Percentiles rank a stretch among this genome's conserved stretches.
These are phyloP conservation scores for Penicillium capsulatum DNA, from an alignment of 2,329 filamentous ascomycete genomes.

Conservation along the genomic window DNA sequence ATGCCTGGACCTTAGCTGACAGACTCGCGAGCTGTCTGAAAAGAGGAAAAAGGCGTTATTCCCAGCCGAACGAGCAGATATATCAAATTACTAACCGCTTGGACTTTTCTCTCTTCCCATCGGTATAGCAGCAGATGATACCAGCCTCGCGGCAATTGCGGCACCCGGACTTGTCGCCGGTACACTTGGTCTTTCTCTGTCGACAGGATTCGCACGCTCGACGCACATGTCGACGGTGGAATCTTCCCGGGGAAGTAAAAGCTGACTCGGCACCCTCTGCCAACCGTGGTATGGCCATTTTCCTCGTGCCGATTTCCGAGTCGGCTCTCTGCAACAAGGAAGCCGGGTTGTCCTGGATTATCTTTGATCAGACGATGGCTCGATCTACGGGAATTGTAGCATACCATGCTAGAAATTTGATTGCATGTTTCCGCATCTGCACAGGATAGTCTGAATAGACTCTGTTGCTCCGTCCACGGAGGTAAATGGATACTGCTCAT, in stretches of 20 bases:
- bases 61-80: background rate
- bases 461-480: slow-evolving; percentile 31
- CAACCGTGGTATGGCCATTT: slow-evolving; percentile 38
- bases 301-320: slow-evolving; percentile 23
- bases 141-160: slow-evolving; percentile 43
- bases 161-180: slow-evolving; percentile 43
- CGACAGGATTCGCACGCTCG: slow-evolving; percentile 46
- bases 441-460: slow-evolving; percentile 30
- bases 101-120: slow-evolving; percentile 45
- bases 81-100: slow-evolving; percentile 35
- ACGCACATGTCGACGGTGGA: slow-evolving; percentile 37
- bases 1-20: slow-evolving; percentile 41
- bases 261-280: slow-evolving; percentile 32
- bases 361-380: slow-evolving; percentile 9
- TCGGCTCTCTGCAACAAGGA: slow-evolving; percentile 23
- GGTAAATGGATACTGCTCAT: slow-evolving; percentile 30
- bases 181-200: slow-evolving; percentile 46
- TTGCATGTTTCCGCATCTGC: slow-evolving; percentile 30
- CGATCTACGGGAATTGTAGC: background rate
- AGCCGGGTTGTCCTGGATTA: slow-evolving; percentile 23
- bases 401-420: slow-evolving; percentile 29
- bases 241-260: slow-evolving; percentile 32
- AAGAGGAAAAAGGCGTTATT: background rate
- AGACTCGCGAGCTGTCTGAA: slow-evolving; percentile 40
- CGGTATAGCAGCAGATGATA: slow-evolving; percentile 44